These are phyloP conservation scores for Phyllosticta paracitricarpa DNA, from an alignment of 2,329 filamentous ascomycete genomes.

Conservation along the genomic window DNA sequence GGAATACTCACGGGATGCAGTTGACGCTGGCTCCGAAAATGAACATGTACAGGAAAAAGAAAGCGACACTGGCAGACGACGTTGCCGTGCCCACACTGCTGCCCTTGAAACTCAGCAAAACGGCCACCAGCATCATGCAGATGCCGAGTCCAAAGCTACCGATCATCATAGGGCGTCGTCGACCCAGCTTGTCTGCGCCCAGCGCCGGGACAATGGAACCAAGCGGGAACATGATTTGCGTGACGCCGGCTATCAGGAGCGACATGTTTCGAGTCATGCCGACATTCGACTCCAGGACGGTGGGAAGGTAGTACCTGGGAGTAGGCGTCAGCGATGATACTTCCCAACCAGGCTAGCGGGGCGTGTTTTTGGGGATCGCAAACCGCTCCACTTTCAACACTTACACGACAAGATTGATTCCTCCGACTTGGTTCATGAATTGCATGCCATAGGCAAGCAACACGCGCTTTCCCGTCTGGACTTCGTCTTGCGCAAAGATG, in stretches of 20 bases:
- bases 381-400: background rate
- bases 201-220: conserved; percentile 17
- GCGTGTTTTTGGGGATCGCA: background rate
- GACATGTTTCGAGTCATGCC: conserved; percentile 35
- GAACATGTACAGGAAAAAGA: conserved; percentile 43
- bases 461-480: conserved; percentile 51
- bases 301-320: conserved; percentile 7
- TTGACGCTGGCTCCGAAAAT: conserved; percentile 44
- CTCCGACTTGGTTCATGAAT: conserved; percentile 52
- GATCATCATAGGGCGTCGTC: conserved; percentile 23
- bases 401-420: conserved; percentile 22
- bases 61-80: conserved; percentile 35
- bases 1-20: conserved; percentile 41
- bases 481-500: conserved; percentile 20
- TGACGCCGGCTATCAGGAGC: conserved; percentile 37
- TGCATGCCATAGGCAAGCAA: conserved; percentile 48
- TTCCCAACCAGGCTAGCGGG: background rate
- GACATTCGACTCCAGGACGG: conserved; percentile 27
- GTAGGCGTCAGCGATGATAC: background rate
- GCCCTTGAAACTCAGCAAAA: conserved; percentile 6
- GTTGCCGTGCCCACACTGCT: conserved; percentile 17
- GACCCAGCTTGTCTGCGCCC: conserved; percentile 21
- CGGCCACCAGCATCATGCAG: conserved; percentile 23
- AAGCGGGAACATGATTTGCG: conserved; percentile 16
- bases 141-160: conserved; percentile 22